Evolutionary conservation across 345 rosid genomes (phyloP), one percentile per base, ranked within the genome.

Genomic region (Moringa oleifera): DNA sequence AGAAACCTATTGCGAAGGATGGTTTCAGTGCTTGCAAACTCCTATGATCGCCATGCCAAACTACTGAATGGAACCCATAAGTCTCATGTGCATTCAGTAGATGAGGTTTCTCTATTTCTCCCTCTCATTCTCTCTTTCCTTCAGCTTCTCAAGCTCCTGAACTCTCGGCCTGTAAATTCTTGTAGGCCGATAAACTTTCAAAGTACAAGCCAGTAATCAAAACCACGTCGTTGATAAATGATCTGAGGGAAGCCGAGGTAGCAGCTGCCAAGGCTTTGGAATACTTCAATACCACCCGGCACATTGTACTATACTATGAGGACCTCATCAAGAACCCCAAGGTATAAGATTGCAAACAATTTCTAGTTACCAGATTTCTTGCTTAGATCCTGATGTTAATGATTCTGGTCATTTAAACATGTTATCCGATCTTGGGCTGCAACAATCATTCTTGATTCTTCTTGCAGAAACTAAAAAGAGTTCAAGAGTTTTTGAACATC

Each of bases 61-160:
- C 70, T 85, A 57, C 77, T 94, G 79, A 90, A 94, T 72, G 99
- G 99, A 58, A 88, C 89, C 59, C 99, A 94, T 69, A 88, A 88
- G 77, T 86, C 99, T 72, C 99, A 94, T 73, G 99, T 94, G 68
- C 99, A 94, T 80, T 88, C 95, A n/a, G 61, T 28, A 10, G 77
- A 84, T 75, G 99, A 94, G 97, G 99, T 94, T 13, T 60, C 51
- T 19, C 52, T 57, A 28, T 53, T 6, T 41, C 36, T 5, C 21
- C 25, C 58, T n/a, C 15, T 18, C 46, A 45, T 41, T 19, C 23
- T 19, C 51, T 52, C 53, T 11, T 37, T 55, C 51, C n/a, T n/a
- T n/a, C n/a, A n/a, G n/a, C 49, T 51, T 11, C 33, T 55, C 58
- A 69, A 52, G 63, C 31, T 37, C 21, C 65, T 45, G 21, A 77